Conservation (phyloP, 495 filamentous ascomycete species). For the Neurospora sp. region DNA sequence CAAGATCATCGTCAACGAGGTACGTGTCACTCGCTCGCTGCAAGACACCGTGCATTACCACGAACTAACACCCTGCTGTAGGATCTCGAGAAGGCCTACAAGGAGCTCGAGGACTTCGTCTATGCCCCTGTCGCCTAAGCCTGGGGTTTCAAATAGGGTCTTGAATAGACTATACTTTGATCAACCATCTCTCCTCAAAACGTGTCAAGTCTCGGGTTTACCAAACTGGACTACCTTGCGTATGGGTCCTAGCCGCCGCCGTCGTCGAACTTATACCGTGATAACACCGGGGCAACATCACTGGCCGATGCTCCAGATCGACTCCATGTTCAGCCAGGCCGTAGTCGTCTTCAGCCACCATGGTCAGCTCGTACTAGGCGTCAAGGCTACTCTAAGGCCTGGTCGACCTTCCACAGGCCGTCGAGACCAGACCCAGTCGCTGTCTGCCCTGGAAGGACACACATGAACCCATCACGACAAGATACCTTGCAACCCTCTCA, state of each 20-base stretch:
- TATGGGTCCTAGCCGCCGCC: neutral
- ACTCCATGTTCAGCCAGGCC: neutral
- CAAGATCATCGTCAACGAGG: slow-evolving; percentile 77
- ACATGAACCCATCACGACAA: neutral
- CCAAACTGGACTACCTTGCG: neutral
- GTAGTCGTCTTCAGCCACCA: neutral
- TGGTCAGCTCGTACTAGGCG: neutral
- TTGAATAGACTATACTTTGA: slow-evolving; percentile 7
- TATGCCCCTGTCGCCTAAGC: slow-evolving; percentile 22
- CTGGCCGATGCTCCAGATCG: neutral
- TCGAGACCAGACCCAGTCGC: neutral
- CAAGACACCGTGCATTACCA: neutral
- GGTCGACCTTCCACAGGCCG: neutral
- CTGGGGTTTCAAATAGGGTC: neutral
- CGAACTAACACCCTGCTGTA: neutral
- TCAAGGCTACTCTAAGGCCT: neutral
- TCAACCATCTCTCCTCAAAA: neutral
- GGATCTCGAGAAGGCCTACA: slow-evolving; percentile 73
- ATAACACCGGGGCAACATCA: neutral
- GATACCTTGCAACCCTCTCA: neutral
- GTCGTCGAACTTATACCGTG: neutral
- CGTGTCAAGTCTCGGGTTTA: neutral
- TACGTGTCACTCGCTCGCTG: slow-evolving; percentile 3
- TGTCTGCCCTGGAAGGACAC: neutral
- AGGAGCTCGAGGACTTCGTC: slow-evolving; percentile 60